phyloP scores from a whole-genome alignment of 148 eudicot species.

The Vaccinium myrtillus region DNA sequence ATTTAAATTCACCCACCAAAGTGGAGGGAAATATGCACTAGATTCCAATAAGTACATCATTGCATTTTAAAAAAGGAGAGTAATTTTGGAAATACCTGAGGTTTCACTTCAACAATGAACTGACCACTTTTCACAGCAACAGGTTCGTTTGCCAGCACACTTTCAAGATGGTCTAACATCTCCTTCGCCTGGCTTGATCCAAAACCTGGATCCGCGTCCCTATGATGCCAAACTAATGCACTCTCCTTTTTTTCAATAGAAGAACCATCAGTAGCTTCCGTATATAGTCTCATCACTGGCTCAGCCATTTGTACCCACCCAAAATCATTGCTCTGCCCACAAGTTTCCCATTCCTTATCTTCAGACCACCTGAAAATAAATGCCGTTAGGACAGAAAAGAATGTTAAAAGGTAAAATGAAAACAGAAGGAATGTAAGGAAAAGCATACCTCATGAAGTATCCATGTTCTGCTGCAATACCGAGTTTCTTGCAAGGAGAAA shows the following conservation, averaged over 20 bases:
- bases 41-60: background rate
- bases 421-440: background rate
- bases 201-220: constrained; percentile 48
- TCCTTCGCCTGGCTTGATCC: constrained; percentile 52
- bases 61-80: background rate
- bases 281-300: constrained; percentile 41
- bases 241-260: constrained; percentile 46
- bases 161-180: constrained; percentile 51
- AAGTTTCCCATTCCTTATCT: constrained; percentile 39
- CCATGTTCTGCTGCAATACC: constrained; percentile 58
- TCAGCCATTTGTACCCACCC: constrained; percentile 53
- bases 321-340: constrained; percentile 37
- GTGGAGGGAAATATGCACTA: background rate
- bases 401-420: background rate
- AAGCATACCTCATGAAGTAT: constrained; percentile 40
- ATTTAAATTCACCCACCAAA: background rate
- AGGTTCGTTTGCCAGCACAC: constrained; percentile 47
- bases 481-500: constrained; percentile 43
- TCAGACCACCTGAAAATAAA: constrained; percentile 33
- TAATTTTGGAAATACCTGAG: constrained; percentile 33
- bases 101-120: constrained; percentile 51
- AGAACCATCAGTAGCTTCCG: constrained; percentile 50
- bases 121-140: constrained; percentile 49
- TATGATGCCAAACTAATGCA: constrained; percentile 51
- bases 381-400: background rate